These are phyloP conservation scores for Aspergillus sp. DNA, from an alignment of 2,329 filamentous ascomycete genomes.

Conservation along the genomic window DNA sequence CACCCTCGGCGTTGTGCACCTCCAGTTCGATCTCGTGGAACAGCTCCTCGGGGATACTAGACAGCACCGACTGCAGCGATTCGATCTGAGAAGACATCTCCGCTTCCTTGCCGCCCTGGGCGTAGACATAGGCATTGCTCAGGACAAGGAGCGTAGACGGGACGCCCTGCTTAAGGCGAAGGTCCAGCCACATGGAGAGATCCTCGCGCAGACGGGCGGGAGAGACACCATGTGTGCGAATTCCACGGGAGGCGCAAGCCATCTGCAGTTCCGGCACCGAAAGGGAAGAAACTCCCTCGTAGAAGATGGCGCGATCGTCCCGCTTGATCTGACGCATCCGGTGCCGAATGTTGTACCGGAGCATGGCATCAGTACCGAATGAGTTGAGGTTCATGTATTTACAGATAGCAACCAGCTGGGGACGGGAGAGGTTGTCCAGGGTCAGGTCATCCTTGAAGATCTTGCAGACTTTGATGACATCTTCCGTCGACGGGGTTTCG, in stretches of 20 bases:
- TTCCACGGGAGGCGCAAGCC: slow-evolving; percentile 86
- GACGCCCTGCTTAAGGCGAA: slow-evolving; percentile 90
- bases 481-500: slow-evolving; percentile 80
- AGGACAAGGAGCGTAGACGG: slow-evolving; percentile 92
- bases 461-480: slow-evolving; percentile 98
- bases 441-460: slow-evolving; percentile 98
- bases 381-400: slow-evolving; percentile 97
- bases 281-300: slow-evolving; percentile 87
- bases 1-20: slow-evolving; percentile 93
- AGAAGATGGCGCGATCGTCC: slow-evolving; percentile 90
- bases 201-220: slow-evolving; percentile 86
- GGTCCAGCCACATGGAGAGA: slow-evolving; percentile 88
- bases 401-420: slow-evolving; percentile 96
- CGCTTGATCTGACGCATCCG: slow-evolving; percentile 99
- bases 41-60: slow-evolving; percentile 92
- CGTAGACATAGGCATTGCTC: slow-evolving; percentile 97
- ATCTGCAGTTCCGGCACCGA: slow-evolving; percentile 92
- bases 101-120: slow-evolving; percentile 67
- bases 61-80: slow-evolving; percentile 85
- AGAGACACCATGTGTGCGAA: slow-evolving; percentile 88
- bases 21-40: slow-evolving; percentile 99
- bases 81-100: slow-evolving; percentile 90
- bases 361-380: slow-evolving; percentile 96
- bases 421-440: slow-evolving; percentile 91
- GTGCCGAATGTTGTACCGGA: slow-evolving; percentile 94